Evolutionary conservation across 2,329 filamentous ascomycete species (phyloP), one percentile per base, ranked within the genome.

Genomic region (Coniochaeta ligniaria): DNA sequence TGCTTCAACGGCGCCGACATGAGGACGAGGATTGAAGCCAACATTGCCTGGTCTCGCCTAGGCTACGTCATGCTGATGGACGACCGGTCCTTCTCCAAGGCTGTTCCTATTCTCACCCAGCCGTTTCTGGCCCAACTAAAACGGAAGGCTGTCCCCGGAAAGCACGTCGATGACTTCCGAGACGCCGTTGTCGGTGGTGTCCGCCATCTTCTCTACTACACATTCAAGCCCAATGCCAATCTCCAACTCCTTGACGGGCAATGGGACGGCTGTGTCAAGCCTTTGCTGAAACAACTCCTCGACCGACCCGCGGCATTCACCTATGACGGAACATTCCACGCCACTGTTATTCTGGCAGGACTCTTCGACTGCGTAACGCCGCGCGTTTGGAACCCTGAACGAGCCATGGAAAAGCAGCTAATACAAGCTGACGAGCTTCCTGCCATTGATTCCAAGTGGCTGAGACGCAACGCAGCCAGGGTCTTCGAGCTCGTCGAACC

Each of bases 1-100:
- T 95, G 91, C 68, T 92, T 98, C 74, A 96, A 96, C 70, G 89
- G 86, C 66, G 83, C 83, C 59, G 91, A 96, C 64, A 76, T 81
- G 3, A 76, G 81, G 52, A 89, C 88, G 52, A 91, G 88, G 67
- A 79, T 85, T 16, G 87, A 96, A 68, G 91, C 93, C 24, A 92
- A 94, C 68, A 78, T 87, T 60, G 92, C 92, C 0, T 97, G 94
- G 91, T 91, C 90, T 66, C 88, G 90, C 59, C 85, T 97, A 52
- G 83, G 95, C 22, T 96, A 89, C 70, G 83, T 87, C 7, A 81
- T 91, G 17, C 83, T 88, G 59, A 82, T 87, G 0, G 86, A 88
- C 64, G 81, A 85, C 22, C 75, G 76, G 6, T 79, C 79, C 1
- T 79, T 90, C 67, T 76, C 83, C 31, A 85, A 82, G 55, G 83